Evolutionary conservation across 352 stramenopile genomes (phyloP).

Genomic region (Globisporangium orthogonon): DNA sequence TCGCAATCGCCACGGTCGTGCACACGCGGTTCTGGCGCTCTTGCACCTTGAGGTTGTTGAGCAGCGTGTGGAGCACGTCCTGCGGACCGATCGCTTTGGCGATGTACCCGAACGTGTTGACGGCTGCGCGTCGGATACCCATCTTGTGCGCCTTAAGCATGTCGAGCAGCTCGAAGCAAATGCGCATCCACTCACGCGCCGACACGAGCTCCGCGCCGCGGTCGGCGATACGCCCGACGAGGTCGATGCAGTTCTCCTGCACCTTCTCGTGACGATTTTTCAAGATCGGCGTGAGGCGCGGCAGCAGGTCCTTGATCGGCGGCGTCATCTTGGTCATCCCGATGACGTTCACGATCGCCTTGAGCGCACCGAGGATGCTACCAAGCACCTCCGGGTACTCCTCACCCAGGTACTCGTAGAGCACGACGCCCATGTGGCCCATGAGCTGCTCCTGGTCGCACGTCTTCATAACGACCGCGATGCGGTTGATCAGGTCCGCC

Average conservation of each 20-base stretch:
- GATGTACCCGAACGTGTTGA: conserved; percentile 99
- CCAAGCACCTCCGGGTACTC: conserved; percentile 99
- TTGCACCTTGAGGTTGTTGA: conserved; percentile 99
- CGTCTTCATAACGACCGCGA: conserved; percentile 98
- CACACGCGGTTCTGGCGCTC: conserved; percentile 99
- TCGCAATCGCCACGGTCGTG: conserved; percentile 99
- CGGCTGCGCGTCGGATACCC: conserved; percentile 95
- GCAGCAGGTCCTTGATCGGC: conserved; percentile 98
- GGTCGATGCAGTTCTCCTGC: conserved; percentile 98
- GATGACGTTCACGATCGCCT: conserved; percentile 99
- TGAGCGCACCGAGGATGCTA: conserved; percentile 96
- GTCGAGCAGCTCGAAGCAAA: conserved; percentile 99
- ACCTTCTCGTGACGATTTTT: conserved; percentile 99
- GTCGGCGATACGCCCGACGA: conserved; percentile 98
- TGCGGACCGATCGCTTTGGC: conserved; percentile 98
- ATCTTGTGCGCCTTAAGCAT: conserved; percentile 99
- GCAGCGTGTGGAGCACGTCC: conserved; percentile 97
- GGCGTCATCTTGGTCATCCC: conserved; percentile 99
- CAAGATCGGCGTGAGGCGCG: conserved; percentile 97
- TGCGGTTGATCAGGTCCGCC: conserved; percentile 97
- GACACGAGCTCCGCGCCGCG: conserved; percentile 97
- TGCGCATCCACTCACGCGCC: conserved; percentile 99
- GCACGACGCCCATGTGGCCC: conserved; percentile 97
- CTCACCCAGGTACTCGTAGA: conserved; percentile 99
- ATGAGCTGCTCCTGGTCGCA: conserved; percentile 98